Percentiles rank a stretch among this genome's conserved stretches.
Conservation (phyloP, 768 basidiomycete genomes). For the Boletus coccyginus region DNA sequence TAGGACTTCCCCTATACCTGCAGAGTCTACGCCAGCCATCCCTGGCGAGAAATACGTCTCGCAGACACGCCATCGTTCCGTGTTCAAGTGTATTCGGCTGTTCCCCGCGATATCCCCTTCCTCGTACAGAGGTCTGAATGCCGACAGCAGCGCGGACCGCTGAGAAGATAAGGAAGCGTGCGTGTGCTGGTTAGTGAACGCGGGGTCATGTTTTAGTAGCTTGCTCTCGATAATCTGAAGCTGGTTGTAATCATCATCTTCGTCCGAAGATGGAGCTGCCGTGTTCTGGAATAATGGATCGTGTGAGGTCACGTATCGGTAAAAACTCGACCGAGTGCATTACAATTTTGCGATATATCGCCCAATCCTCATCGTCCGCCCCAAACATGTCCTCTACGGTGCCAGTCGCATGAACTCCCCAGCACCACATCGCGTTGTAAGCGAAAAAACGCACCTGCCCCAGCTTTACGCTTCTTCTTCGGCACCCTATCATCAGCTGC, state of each 20-base stretch:
- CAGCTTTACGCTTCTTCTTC: slow-evolving; percentile 83
- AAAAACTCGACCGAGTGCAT: slow-evolving; percentile 18
- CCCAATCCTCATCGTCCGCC: slow-evolving; percentile 94
- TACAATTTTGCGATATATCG: slow-evolving; percentile 96
- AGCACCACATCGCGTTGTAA: neutral
- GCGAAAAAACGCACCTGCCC: slow-evolving; percentile 53
- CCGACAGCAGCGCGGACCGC: slow-evolving; percentile 80
- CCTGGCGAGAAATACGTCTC: slow-evolving; percentile 90
- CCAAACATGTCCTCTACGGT: slow-evolving; percentile 86
- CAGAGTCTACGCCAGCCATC: slow-evolving; percentile 95
- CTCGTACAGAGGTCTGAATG: slow-evolving; percentile 78
- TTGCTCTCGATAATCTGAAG: slow-evolving; percentile 76
- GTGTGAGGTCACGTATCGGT: neutral
- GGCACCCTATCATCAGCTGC: slow-evolving; percentile 83
- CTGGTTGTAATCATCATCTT: slow-evolving; percentile 79
- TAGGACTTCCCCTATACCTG: slow-evolving; percentile 90
- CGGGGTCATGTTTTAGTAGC: slow-evolving; percentile 79
- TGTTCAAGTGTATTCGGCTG: slow-evolving; percentile 82
- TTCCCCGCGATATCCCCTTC: slow-evolving; percentile 70
- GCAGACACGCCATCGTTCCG: slow-evolving; percentile 87
- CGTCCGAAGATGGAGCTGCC: slow-evolving; percentile 73
- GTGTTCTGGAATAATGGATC: slow-evolving; percentile 49
- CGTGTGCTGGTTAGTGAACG: slow-evolving; percentile 79
- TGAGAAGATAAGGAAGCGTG: slow-evolving; percentile 74
- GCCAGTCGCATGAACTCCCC: slow-evolving; percentile 1